A percentile compares a stretch with the other conserved stretches of the same genome.
These are phyloP conservation scores for Mucuna pruriens DNA, from an alignment of 306 rosid species.

Conservation along the genomic window DNA sequence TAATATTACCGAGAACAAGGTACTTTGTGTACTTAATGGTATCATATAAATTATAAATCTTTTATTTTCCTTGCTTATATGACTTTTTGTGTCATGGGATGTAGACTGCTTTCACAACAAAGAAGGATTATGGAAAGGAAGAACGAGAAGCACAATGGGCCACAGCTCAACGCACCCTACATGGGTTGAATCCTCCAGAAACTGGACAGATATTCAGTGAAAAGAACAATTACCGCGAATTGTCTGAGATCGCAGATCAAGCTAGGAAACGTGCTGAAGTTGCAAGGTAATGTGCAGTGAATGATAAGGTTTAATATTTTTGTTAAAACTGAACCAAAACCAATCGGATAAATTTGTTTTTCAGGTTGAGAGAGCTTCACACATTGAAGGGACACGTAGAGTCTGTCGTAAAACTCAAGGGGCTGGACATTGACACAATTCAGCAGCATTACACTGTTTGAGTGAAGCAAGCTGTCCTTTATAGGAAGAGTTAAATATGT, in stretches of 20 bases:
- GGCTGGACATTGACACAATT: constrained; percentile 79
- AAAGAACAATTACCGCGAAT: constrained; percentile 49
- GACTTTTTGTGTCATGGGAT: not conserved
- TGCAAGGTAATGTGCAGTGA: constrained; percentile 52
- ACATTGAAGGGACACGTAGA: constrained; percentile 85
- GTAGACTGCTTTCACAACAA: constrained; percentile 75
- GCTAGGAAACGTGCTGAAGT: constrained; percentile 76
- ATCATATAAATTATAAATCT: not conserved
- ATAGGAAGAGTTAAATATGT: not conserved
- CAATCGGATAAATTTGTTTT: not conserved
- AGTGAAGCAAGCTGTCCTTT: constrained; percentile 17
- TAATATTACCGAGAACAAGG: constrained; percentile 65
- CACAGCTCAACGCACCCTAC: constrained; percentile 65
- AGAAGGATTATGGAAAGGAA: constrained; percentile 75
- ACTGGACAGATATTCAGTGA: constrained; percentile 42
- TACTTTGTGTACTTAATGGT: not conserved
- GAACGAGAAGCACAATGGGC: constrained; percentile 90
- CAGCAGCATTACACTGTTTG: constrained; percentile 78
- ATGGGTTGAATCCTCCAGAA: constrained; percentile 64
- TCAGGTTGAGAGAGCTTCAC: constrained; percentile 82
- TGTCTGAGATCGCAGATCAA: constrained; percentile 69
- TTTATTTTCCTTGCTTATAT: not conserved
- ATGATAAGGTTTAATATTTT: not conserved
- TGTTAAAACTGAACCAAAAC: not conserved
- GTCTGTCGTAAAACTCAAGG: constrained; percentile 79